These are phyloP conservation scores for Lachnellula willkommii DNA, from an alignment of 2,329 filamentous ascomycete species.

Conservation along the genomic window DNA sequence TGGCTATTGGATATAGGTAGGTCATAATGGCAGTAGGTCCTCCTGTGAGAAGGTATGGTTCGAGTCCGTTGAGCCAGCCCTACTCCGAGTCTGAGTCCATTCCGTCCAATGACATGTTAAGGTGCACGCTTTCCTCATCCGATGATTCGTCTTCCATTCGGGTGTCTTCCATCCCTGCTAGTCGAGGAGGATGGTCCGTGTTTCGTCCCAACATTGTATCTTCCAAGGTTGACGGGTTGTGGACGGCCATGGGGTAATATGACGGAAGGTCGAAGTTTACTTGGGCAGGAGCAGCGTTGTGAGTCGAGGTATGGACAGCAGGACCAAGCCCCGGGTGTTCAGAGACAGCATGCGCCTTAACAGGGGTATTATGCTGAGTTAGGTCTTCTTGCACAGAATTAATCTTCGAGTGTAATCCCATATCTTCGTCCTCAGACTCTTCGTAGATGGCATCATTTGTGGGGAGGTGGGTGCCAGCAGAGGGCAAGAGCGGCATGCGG, in stretches of 20 bases:
- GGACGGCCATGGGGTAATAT: neutral
- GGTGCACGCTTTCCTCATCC: constrained; percentile 44
- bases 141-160: constrained; percentile 32
- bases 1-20: too few species aligned
- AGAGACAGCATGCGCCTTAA: constrained; percentile 4
- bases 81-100: constrained; percentile 26
- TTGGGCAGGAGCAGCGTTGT: neutral
- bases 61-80: neutral
- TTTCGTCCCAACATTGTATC: neutral
- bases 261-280: neutral
- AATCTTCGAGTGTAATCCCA: constrained; percentile 12
- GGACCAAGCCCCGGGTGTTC: neutral
- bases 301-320: neutral
- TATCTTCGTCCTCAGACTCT: constrained; percentile 19
- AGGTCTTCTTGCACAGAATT: constrained; percentile 6
- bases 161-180: constrained; percentile 4
- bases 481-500: constrained; percentile 42
- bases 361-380: neutral
- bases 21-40: too few species aligned
- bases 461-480: constrained; percentile 4
- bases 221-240: neutral
- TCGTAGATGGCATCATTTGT: constrained; percentile 10
- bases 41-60: too few species aligned
- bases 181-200: neutral
- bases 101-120: constrained; percentile 27